Evolutionary conservation across 495 filamentous ascomycete species (phyloP), one percentile per base, ranked within the genome.

Genomic region (Tuber borchii): DNA sequence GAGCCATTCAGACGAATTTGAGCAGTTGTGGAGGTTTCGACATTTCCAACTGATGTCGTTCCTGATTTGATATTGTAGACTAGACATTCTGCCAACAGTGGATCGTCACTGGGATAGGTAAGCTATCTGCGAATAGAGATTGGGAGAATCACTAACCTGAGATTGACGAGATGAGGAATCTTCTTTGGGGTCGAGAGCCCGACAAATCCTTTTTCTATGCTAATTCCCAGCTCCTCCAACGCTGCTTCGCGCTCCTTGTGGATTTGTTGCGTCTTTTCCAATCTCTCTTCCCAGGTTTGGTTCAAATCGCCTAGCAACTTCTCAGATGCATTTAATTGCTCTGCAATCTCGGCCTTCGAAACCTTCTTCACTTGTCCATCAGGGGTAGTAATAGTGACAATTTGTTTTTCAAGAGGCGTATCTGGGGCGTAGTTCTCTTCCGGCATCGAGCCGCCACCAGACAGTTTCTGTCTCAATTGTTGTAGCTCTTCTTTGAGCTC

Each of bases 11-110:
- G 87, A 72, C 95, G 88, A 75, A 99, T 97, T 81, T 98, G 96
- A 4, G 92, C 90, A 56, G 89, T 89, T 79, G 90, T 90, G 65
- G 90, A 83, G 26, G 88, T 89, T 74, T 93, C 92, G 74, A 95
- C 92, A 82, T 98, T 97, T 34, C 95, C 95, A 44, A 98, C 94
- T 6, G 91, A 93, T 4, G 96, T 98, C 34, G 88, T 91, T 20
- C 95, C 95, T 19, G 95, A 94, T 84, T 98, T 98, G 80, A 99
- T 91, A 81, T 98, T 98, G 85, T 99, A 99, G 39, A 99, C 93
- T 75, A 99, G 87, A 85, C 96, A 99, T 85, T 98, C 95, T 37
- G 94, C 95, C 45, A 99, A 86, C 31, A 99, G 86, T 7, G 95
- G 95, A 82, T 99, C 95, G 83, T 99, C 95, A 70, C 82, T 83